These are phyloP conservation scores for Cryptococcus sp. DNA, from an alignment of 1,284 basidiomycete genomes.

Conservation along the genomic window DNA sequence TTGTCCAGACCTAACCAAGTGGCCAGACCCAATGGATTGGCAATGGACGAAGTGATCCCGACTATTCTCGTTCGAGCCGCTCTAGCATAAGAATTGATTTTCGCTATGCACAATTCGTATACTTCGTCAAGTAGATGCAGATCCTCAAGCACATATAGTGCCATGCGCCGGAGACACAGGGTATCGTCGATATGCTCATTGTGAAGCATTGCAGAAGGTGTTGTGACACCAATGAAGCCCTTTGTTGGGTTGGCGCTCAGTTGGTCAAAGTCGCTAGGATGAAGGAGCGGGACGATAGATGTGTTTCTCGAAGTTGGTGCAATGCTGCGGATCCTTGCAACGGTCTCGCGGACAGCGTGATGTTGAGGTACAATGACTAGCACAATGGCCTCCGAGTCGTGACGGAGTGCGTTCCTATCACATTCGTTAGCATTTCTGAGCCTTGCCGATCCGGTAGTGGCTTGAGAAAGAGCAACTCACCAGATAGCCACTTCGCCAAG, in stretches of 20 bases:
- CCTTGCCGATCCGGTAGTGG: neutral
- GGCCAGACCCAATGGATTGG: constrained; percentile 76
- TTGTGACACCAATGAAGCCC: constrained; percentile 47
- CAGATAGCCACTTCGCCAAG: constrained; percentile 70
- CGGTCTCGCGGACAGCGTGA: constrained; percentile 46
- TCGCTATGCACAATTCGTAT: constrained; percentile 80
- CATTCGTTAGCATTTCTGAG: neutral
- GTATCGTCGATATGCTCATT: constrained; percentile 31
- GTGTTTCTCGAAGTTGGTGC: constrained; percentile 33
- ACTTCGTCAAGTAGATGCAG: constrained; percentile 77
- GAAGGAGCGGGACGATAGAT: constrained; percentile 27
- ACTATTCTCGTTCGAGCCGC: constrained; percentile 69
- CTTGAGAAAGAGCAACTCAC: constrained; percentile 54
- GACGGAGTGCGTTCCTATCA: constrained; percentile 47
- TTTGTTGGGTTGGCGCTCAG: constrained; percentile 10
- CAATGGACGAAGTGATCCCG: constrained; percentile 75
- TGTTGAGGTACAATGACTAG: constrained; percentile 48
- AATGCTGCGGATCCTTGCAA: constrained; percentile 42
- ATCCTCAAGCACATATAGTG: constrained; percentile 78
- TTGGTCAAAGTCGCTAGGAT: constrained; percentile 31
- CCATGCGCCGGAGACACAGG: constrained; percentile 54
- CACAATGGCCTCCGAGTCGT: constrained; percentile 37
- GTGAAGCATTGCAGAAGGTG: constrained; percentile 45
- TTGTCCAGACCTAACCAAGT: constrained; percentile 72
- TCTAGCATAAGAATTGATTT: constrained; percentile 64